A percentile compares a stretch with the other conserved stretches of the same genome.
These are phyloP conservation scores for Scheffersomyces spartinae DNA, from an alignment of 805 yeast species.

Conservation along the genomic window DNA sequence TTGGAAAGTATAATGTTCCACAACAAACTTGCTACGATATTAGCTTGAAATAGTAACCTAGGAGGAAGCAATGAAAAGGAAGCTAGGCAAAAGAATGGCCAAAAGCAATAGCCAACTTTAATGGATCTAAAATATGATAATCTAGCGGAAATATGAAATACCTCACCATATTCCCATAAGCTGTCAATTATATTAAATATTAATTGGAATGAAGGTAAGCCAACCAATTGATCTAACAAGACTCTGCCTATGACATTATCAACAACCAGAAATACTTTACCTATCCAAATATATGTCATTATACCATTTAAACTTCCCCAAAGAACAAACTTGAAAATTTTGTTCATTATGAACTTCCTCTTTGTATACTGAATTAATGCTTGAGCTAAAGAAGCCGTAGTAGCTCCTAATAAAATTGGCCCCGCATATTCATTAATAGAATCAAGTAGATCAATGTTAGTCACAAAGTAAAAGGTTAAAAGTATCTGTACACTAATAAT, in stretches of 20 bases:
- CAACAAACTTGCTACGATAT: constrained; percentile 42
- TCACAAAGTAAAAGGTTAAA: too few relatives aligned
- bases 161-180: constrained; percentile 43
- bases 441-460: too few relatives aligned
- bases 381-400: constrained; percentile 32
- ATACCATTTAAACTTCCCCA: constrained; percentile 57
- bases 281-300: constrained; percentile 31
- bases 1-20: constrained; percentile 40
- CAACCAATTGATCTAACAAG: constrained; percentile 41
- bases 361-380: constrained; percentile 26
- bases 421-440: too few relatives aligned
- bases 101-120: constrained; percentile 40
- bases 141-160: constrained; percentile 19
- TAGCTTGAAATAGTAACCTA: constrained; percentile 43
- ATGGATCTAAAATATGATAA: constrained; percentile 35
- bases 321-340: constrained; percentile 33
- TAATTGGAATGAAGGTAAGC: constrained; percentile 44
- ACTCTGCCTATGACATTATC: constrained; percentile 29
- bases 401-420: constrained; percentile 26
- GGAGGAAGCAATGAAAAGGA: constrained; percentile 39
- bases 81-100: constrained; percentile 47
- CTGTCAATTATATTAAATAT: constrained; percentile 36
- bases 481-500: too few relatives aligned
- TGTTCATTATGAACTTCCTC: constrained; percentile 17
- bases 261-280: constrained; percentile 40